phyloP scores from a whole-genome alignment of 2,329 filamentous ascomycete species.

The Graphilbum sp. region DNA sequence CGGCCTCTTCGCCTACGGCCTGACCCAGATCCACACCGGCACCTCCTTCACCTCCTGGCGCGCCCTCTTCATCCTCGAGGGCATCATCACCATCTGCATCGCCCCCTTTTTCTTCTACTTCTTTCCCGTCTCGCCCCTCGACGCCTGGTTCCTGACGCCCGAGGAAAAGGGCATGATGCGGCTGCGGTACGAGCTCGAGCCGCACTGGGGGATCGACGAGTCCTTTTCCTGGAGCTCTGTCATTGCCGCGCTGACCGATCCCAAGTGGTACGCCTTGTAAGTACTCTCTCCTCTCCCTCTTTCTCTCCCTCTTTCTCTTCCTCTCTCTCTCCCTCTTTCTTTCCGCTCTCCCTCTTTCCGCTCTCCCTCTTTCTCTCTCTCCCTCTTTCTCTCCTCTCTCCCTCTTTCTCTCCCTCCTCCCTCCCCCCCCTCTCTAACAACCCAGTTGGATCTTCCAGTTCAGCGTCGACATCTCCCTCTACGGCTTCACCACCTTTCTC shows the following conservation, averaged over 20 bases:
- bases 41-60: slow-evolving; percentile 21
- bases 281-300: too few relatives aligned
- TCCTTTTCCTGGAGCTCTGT: slow-evolving; percentile 12
- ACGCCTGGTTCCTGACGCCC: slow-evolving; percentile 15
- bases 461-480: slow-evolving; percentile 18
- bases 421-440: too few relatives aligned
- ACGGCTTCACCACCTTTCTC: slow-evolving; percentile 18
- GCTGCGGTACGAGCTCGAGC: slow-evolving; percentile 13
- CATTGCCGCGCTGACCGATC: slow-evolving; percentile 8
- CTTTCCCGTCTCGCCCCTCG: slow-evolving; percentile 13
- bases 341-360: too few relatives aligned
- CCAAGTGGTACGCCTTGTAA: slow-evolving; percentile 19
- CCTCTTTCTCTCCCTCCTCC: too few relatives aligned
- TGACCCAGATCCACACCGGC: slow-evolving; percentile 18
- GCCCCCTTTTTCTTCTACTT: slow-evolving; percentile 14
- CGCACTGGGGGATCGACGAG: slow-evolving; percentile 14
- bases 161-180: slow-evolving; percentile 14
- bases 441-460: slow-evolving; percentile 15
- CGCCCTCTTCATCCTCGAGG: slow-evolving; percentile 24
- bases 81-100: slow-evolving; percentile 20
- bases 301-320: too few relatives aligned
- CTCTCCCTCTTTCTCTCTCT: too few relatives aligned
- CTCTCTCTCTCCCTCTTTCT: too few relatives aligned
- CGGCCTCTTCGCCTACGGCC: slow-evolving; percentile 24
- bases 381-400: too few relatives aligned